phyloP scores from a whole-genome alignment of 2,329 filamentous ascomycete species.

The Penicillium sp. region DNA sequence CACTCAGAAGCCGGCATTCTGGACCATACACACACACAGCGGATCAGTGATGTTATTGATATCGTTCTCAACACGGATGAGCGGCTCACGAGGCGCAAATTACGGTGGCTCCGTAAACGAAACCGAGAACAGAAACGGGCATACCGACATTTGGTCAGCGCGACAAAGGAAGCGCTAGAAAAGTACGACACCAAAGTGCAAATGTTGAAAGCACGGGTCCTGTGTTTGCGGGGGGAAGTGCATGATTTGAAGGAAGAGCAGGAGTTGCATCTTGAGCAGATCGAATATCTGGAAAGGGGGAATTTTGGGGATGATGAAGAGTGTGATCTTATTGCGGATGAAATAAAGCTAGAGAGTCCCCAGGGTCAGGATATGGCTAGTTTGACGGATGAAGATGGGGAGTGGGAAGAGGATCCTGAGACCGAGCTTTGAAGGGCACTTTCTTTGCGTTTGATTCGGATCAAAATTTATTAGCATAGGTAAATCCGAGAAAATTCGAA shows the following conservation, averaged over 20 bases:
- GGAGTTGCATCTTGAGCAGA: background rate
- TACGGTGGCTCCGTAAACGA: slow-evolving; percentile 18
- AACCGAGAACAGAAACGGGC: slow-evolving; percentile 18
- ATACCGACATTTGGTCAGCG: slow-evolving; percentile 18
- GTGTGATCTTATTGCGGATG: background rate
- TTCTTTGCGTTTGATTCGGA: background rate
- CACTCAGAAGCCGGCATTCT: slow-evolving; percentile 28
- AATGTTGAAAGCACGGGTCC: background rate
- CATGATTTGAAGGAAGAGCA: background rate
- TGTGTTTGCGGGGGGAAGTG: background rate
- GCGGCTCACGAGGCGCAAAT: slow-evolving; percentile 21
- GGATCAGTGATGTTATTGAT: slow-evolving; percentile 28
- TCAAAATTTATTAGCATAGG: background rate
- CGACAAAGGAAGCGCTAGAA: slow-evolving; percentile 14
- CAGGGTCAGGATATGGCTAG: background rate
- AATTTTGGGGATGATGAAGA: background rate
- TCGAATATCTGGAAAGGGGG: background rate
- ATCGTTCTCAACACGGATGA: slow-evolving; percentile 24
- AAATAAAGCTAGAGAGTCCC: background rate
- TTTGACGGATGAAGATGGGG: background rate
- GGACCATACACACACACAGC: slow-evolving; percentile 17
- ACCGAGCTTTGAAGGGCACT: background rate
- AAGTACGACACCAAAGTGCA: slow-evolving; percentile 15
- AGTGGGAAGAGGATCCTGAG: background rate
- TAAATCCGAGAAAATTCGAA: background rate